A percentile compares a stretch with the other conserved stretches of the same genome.
These are phyloP conservation scores for Puccinia hordei DNA, from an alignment of 1,284 basidiomycete species.

Conservation along the genomic window DNA sequence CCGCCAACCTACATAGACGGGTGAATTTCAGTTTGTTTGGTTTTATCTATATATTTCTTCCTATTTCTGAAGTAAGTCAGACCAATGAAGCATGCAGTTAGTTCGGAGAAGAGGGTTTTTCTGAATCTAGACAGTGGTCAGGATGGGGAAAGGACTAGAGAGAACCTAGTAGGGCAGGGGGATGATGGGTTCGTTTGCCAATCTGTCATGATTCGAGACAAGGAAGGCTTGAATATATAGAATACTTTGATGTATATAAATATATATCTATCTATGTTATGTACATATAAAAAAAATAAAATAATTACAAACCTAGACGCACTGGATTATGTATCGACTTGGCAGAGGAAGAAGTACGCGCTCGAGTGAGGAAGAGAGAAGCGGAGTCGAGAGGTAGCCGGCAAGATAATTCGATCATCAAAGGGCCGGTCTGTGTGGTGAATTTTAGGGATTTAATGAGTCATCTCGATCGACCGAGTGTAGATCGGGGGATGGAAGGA, in stretches of 20 bases:
- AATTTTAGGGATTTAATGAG: background rate
- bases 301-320: background rate
- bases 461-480: conserved; percentile 16
- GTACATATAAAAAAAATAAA: background rate
- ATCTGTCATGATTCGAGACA: conserved; percentile 3
- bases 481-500: conserved; percentile 11
- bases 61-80: background rate
- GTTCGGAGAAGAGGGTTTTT: background rate
- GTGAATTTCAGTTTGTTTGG: background rate
- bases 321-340: background rate
- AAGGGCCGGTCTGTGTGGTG: background rate
- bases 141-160: too few relatives aligned
- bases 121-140: background rate
- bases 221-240: background rate
- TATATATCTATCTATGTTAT: background rate
- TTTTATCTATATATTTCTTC: background rate
- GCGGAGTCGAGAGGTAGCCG: conserved; percentile 6
- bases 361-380: background rate
- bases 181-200: background rate
- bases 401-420: background rate
- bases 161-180: background rate
- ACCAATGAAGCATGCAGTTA: conserved; percentile 2
- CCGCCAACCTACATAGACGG: conserved; percentile 8
- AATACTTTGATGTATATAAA: too few relatives aligned
- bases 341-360: background rate